Percentiles rank a stretch among this genome's conserved stretches.
Evolutionary conservation across 768 basidiomycete species (phyloP).

Genomic region (Tylopilus plumbeoviolaceoides): DNA sequence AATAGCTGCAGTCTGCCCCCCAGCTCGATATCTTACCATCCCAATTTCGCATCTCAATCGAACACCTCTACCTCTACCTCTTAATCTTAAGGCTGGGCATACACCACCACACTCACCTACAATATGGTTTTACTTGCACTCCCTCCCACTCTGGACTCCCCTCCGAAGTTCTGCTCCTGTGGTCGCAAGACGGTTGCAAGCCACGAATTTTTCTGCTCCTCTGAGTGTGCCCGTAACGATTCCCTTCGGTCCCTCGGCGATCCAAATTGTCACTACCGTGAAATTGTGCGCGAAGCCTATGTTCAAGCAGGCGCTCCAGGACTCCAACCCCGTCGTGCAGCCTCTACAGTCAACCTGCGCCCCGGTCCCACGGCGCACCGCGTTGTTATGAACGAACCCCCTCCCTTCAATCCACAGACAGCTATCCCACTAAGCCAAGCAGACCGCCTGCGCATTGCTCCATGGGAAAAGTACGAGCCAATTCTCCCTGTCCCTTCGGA

Average conservation of each 20-base stretch:
- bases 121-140: background rate
- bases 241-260: constrained; percentile 21
- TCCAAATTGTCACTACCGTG: constrained; percentile 23
- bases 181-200: constrained; percentile 18
- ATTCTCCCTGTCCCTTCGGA: background rate
- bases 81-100: too few relatives aligned
- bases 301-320: constrained; percentile 1
- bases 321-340: background rate
- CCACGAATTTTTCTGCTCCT: constrained; percentile 30
- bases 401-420: background rate
- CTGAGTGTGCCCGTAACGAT: constrained; percentile 24
- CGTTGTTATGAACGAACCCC: background rate
- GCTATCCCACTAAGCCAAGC: too few relatives aligned
- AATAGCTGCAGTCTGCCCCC: constrained; percentile 5
- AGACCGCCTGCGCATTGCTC: background rate
- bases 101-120: background rate
- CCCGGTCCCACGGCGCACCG: background rate
- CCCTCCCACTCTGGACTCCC: constrained; percentile 6
- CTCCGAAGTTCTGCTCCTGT: constrained; percentile 18
- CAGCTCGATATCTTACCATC: background rate
- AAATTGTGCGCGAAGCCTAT: constrained; percentile 15
- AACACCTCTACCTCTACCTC: background rate
- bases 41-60: background rate
- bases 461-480: background rate
- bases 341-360: too few relatives aligned